Evolutionary conservation across 2,329 filamentous ascomycete genomes (phyloP), one percentile per base, ranked within the genome.

Genomic region (Trichoderma atroviride): DNA sequence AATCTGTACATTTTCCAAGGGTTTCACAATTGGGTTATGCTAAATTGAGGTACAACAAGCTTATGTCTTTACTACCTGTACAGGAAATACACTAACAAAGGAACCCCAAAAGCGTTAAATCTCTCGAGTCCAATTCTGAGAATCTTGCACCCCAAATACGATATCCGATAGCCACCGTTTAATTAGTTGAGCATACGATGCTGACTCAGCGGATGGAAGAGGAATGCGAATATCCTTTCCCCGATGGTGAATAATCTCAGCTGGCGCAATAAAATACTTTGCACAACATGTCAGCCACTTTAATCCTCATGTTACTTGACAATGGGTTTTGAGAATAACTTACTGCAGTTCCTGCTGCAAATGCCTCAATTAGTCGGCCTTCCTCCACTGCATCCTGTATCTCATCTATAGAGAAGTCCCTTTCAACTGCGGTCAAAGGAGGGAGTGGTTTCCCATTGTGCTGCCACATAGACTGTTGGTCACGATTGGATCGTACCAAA

Each of bases 341-440:
- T 84, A 91, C 90, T 68, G 94, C 94, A 71, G 94, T 97, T 19
- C 94, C 94, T 43, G 92, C 89, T 7, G 92, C 92, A 77, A 97
- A 97, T 2, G 92, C 88, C 82, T 97, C 94, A 11, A 97, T 79
- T 52, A 97, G 79, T 4, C 94, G 85, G 2, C 92, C 93, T 76
- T 97, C 92, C 55, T 85, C 81, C 31, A 88, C 83, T 1, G 94
- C 93, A 76, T 91, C 87, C 31, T 89, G 77, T n/a, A 97, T 80
- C 79, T 97, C 94, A 31, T 86, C 82, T 77, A 97, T 97, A 24
- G 88, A 57, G 29, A 57, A 35, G 16, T 57, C 55, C 13, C 55
- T 57, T 22, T 57, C 55, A 14, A 57, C 27, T 5, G 22, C 55
- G 19, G 27, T 57, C 10, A 57, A 35, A n/a, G 55, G 55, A 33